Base-by-base conservation (phyloP, 257 asterid species). In the Coffea eugenioides region DNA sequence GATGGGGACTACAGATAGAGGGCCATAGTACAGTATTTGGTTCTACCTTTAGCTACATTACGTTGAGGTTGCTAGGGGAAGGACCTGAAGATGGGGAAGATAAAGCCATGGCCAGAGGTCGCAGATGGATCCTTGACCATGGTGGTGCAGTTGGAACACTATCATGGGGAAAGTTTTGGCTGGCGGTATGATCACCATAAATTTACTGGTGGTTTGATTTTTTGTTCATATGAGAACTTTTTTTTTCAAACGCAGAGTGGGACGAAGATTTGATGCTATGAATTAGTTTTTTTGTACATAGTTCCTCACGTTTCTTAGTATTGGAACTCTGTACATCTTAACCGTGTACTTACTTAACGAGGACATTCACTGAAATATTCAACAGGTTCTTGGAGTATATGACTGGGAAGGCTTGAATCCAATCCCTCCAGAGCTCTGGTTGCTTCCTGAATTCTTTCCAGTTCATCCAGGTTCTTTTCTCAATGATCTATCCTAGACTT, bases 341-440 rank as follows among this genome's bases (percentile, higher is more conserved):
- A 31, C 31, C 31, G 31, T 31, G 31, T 31, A 31, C 31, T 31
- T 31, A 31, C 31, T 31, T 31, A 31, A 31, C 31, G 31, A 31
- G 31, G 31, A 31, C 31, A 31, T 31, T 31, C 31, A 31, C 31
- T 31, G 31, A 31, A 31, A 31, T 31, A 31, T 31, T 31, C 31
- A 31, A 31, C 31, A 88, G 94, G 84, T 90, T 43, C 77, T 90
- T 54, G 94, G 92, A 48, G 78, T 82, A 39, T 86, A 86, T 56
- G 92, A 88, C 51, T 88, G 92, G 94, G 83, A 76, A 12, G 90
- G 91, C 11, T 77, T 83, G 79, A 90, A 90, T 62, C 92, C 94
- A 5, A 57, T 90, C 74, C 90, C 91, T 43, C 94, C 92, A 4
- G 94, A 90, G 57, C 72, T 88, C 21, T 88, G 89, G 92, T 78